These are phyloP conservation scores for Chaetoscypha palmicola DNA, from an alignment of 2,329 filamentous ascomycete species.

Conservation along the genomic window DNA sequence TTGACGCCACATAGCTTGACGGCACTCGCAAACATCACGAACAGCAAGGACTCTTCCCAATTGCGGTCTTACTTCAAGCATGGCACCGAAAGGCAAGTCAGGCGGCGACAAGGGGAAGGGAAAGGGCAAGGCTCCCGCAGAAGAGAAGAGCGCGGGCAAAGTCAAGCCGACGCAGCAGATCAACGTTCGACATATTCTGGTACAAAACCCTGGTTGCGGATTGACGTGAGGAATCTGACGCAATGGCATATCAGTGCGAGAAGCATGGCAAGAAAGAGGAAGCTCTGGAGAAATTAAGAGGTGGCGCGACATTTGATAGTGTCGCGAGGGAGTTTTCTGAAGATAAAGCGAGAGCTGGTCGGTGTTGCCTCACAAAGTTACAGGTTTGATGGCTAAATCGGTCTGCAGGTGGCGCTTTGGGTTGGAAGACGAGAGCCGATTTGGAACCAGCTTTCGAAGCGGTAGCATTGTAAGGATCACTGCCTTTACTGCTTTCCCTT, in stretches of 20 bases:
- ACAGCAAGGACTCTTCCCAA: background rate
- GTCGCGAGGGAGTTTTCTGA: slow-evolving; percentile 67
- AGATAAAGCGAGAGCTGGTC: slow-evolving; percentile 66
- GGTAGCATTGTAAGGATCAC: slow-evolving; percentile 65
- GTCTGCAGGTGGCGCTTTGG: slow-evolving; percentile 56
- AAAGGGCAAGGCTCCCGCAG: slow-evolving; percentile 36
- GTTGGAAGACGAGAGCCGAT: slow-evolving; percentile 64
- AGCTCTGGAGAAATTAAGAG: slow-evolving; percentile 59
- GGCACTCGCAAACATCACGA: too few relatives aligned
- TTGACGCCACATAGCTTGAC: too few relatives aligned
- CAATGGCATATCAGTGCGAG: slow-evolving; percentile 46
- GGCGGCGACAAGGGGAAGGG: slow-evolving; percentile 26
- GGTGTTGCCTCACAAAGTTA: too few relatives aligned
- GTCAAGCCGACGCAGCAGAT: slow-evolving; percentile 59
- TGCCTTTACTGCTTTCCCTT: too few relatives aligned
- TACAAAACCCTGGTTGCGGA: slow-evolving; percentile 11
- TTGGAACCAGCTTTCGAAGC: slow-evolving; percentile 65
- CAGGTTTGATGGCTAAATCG: slow-evolving; percentile 11
- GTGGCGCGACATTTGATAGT: slow-evolving; percentile 65
- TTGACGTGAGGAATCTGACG: slow-evolving; percentile 10
- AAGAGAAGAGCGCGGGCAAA: slow-evolving; percentile 33
- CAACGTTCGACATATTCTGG: slow-evolving; percentile 63
- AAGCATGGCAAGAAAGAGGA: slow-evolving; percentile 75
- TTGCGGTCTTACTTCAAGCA: slow-evolving; percentile 4
- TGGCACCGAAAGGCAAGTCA: slow-evolving; percentile 30